phyloP scores from a whole-genome alignment of 179 eudicot genomes.

The Camellia oleifera region DNA sequence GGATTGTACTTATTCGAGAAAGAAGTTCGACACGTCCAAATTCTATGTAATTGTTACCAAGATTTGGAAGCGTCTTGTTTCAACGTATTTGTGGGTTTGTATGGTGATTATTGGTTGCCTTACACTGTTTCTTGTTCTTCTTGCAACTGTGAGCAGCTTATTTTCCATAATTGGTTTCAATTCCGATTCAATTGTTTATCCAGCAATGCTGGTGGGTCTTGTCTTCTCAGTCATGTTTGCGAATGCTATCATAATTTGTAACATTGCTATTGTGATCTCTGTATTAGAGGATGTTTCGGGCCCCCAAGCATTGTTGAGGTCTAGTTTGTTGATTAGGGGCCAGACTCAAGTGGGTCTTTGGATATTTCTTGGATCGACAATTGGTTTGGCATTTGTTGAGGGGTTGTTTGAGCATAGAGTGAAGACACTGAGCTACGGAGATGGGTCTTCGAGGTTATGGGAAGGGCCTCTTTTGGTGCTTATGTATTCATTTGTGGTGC shows the following conservation, averaged over 20 bases:
- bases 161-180: slow-evolving; percentile 54
- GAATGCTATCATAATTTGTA: slow-evolving; percentile 70
- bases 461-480: slow-evolving; percentile 94
- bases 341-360: slow-evolving; percentile 93
- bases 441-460: slow-evolving; percentile 82
- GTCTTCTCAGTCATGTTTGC: slow-evolving; percentile 73
- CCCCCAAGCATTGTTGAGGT: slow-evolving; percentile 71
- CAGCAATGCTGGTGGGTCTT: slow-evolving; percentile 56
- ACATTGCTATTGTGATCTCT: slow-evolving; percentile 75
- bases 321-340: slow-evolving; percentile 65
- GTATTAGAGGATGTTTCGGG: slow-evolving; percentile 92
- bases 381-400: slow-evolving; percentile 85
- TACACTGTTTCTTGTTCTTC: slow-evolving; percentile 59
- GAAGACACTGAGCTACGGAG: slow-evolving; percentile 82
- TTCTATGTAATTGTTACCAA: slow-evolving; percentile 53
- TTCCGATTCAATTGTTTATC: slow-evolving; percentile 53
- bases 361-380: slow-evolving; percentile 82
- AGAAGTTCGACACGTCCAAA: slow-evolving; percentile 49
- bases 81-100: slow-evolving; percentile 72
- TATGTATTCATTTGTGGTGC: slow-evolving; percentile 89
- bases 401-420: slow-evolving; percentile 96
- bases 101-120: slow-evolving; percentile 59
- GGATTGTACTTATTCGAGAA: slow-evolving; percentile 83
- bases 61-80: slow-evolving; percentile 69
- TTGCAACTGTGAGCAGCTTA: slow-evolving; percentile 55